Base-by-base conservation (phyloP, 352 stramenopile species). In the Globisporangium nagaii region DNA sequence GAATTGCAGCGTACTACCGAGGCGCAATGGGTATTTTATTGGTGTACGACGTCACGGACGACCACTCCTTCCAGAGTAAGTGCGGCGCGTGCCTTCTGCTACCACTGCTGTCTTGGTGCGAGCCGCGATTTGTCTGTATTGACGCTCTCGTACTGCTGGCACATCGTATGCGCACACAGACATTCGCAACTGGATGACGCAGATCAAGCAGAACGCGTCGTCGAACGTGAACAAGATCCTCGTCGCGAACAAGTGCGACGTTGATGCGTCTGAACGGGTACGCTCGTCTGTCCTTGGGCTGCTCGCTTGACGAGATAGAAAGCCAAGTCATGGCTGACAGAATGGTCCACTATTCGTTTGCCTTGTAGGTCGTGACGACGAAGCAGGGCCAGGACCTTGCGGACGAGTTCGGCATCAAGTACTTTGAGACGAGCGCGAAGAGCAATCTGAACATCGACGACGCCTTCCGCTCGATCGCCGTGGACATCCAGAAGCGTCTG, bases 161-260 rank as follows among this genome's bases (percentile, higher is more conserved):
- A 6, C 12, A 28, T 12, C 46, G 0, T 53, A 31, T 22, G 30
- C 35, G 35, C 13, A 24, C 20, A 11, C 41, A 95, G 84, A 95
- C 53, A 91, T 95, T 59, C 84, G 84, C 60, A 95, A 95, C 58
- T 95, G 84, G 84, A 95, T 95, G 84, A 91, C 82, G 53, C 84
- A 95, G 70, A 95, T 95, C 67, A 75, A 96, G 70, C 96, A 99
- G 73, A 98, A 99, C 66, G 97, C 97, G 27, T 98, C 98, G 56
- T 96, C 97, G 63, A 98, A 99, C 78, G 95, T 99, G 24, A 98
- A 99, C 80, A 99, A 99, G 75, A 95, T 99, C 36, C 79, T 99
- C 9, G 96, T 99, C 25, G 98, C 96, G 45, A 99, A 99, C 87
- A 99, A 99, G 75, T 98, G 90, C 60, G 98, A 99, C 76, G 85